A percentile compares a stretch with the other conserved stretches of the same genome.
phyloP scores from a whole-genome alignment of 371 early-diverging fungal genomes.

The Circinella minor region DNA sequence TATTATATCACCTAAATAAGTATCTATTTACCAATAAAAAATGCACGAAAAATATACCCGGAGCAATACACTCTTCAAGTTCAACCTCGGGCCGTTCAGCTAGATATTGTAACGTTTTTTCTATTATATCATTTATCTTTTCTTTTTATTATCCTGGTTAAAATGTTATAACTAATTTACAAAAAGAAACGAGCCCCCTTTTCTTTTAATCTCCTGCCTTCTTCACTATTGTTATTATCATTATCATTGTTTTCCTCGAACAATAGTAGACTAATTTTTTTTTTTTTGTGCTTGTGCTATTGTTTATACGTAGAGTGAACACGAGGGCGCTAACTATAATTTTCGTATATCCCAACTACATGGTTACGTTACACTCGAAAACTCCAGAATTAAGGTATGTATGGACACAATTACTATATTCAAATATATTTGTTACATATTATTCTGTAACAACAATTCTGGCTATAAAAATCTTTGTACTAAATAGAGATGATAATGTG shows the following conservation, averaged over 20 bases:
- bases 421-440: no score
- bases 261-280: no score
- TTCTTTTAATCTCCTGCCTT: no score
- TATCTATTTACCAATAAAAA: conserved; percentile 24
- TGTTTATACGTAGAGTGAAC: conserved; percentile 17
- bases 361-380: conserved; percentile 19
- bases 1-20: neutral
- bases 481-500: no score
- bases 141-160: no score
- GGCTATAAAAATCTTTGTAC: no score
- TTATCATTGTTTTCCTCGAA: no score
- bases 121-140: neutral
- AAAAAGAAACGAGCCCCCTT: no score
- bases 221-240: no score
- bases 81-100: conserved; percentile 22
- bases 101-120: conserved; percentile 26
- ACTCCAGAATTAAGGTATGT: conserved; percentile 21
- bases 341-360: conserved; percentile 31
- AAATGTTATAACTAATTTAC: no score
- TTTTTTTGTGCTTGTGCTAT: no score
- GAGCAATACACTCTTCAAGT: conserved; percentile 27
- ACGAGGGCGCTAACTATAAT: conserved; percentile 33
- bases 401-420: neutral
- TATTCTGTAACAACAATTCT: no score
- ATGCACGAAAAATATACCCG: conserved; percentile 17